phyloP scores from a whole-genome alignment of 2,329 filamentous ascomycete species.

The Aspergillus nomiae region DNA sequence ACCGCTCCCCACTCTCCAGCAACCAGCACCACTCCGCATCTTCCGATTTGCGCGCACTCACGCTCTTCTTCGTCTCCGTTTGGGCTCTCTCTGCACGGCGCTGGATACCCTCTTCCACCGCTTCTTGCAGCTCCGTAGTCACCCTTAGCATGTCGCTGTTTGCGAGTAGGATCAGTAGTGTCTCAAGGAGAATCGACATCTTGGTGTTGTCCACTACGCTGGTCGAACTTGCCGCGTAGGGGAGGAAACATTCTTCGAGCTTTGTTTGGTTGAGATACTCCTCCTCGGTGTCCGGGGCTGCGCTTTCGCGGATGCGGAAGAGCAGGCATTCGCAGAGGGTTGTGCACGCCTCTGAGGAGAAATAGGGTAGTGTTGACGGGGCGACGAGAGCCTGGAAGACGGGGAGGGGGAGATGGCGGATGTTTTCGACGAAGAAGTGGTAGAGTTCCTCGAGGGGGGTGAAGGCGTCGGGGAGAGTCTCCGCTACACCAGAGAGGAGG shows the following conservation, averaged over 20 bases:
- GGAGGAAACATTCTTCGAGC: constrained; percentile 64
- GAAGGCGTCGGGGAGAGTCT: constrained; percentile 37
- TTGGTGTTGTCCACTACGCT: constrained; percentile 70
- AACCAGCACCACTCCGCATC: constrained; percentile 42
- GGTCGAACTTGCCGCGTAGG: constrained; percentile 64
- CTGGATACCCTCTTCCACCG: constrained; percentile 56
- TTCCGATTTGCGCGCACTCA: constrained; percentile 35
- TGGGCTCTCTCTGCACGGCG: constrained; percentile 51
- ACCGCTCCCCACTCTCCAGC: constrained; percentile 44
- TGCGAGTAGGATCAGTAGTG: constrained; percentile 58
- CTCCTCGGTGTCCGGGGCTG: constrained; percentile 40
- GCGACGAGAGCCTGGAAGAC: constrained; percentile 50
- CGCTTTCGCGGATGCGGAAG: constrained; percentile 50
- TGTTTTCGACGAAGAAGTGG: constrained; percentile 49
- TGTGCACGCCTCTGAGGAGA: constrained; percentile 45
- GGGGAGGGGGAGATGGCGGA: constrained; percentile 47
- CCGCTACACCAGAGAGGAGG: constrained; percentile 44
- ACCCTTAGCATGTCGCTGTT: constrained; percentile 34
- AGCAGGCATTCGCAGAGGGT: constrained; percentile 58
- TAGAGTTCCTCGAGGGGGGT: constrained; percentile 43
- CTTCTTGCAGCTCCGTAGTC: constrained; percentile 42
- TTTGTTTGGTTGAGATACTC: constrained; percentile 52
- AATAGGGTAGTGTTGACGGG: constrained; percentile 45
- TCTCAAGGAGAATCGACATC: constrained; percentile 69
- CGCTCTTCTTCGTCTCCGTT: constrained; percentile 49